phyloP scores from a whole-genome alignment of 2,329 filamentous ascomycete genomes.

The Dactylonectria estremocensis region DNA sequence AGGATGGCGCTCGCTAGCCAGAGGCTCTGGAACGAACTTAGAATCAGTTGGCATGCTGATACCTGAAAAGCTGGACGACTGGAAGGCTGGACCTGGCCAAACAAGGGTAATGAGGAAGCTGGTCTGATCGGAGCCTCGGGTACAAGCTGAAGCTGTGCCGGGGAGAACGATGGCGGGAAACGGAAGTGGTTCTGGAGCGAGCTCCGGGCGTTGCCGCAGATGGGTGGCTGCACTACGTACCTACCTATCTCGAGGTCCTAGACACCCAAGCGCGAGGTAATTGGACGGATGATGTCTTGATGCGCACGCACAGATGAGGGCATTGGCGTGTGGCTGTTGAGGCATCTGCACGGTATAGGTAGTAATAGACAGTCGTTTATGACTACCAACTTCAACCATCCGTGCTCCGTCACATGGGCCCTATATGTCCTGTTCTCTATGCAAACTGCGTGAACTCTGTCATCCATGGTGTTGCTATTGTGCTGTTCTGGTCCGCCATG shows the following conservation, averaged over 20 bases:
- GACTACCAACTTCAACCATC: too few relatives aligned
- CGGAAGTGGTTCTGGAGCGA: not conserved
- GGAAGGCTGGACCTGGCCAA: not conserved
- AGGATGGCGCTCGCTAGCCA: not conserved
- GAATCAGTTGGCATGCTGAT: not conserved
- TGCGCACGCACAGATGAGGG: not conserved
- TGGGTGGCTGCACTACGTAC: not conserved
- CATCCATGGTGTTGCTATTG: not conserved
- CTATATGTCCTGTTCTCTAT: too few relatives aligned
- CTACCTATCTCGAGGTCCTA: not conserved
- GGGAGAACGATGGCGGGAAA: not conserved
- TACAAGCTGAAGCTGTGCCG: conserved; percentile 1
- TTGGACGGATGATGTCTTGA: not conserved
- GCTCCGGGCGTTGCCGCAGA: not conserved
- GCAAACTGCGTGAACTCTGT: not conserved
- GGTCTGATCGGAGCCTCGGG: conserved; percentile 1
- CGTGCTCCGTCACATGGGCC: too few relatives aligned
- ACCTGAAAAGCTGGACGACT: not conserved
- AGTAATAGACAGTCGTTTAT: too few relatives aligned
- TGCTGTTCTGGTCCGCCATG: not conserved
- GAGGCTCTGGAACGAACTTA: not conserved
- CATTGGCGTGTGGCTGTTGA: not conserved
- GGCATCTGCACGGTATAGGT: not conserved
- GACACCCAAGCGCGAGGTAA: not conserved
- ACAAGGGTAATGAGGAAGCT: not conserved